A percentile compares a stretch with the other conserved stretches of the same genome.
Evolutionary conservation across 2,329 filamentous ascomycete species (phyloP).

Genomic region (Colletotrichum camelliae): DNA sequence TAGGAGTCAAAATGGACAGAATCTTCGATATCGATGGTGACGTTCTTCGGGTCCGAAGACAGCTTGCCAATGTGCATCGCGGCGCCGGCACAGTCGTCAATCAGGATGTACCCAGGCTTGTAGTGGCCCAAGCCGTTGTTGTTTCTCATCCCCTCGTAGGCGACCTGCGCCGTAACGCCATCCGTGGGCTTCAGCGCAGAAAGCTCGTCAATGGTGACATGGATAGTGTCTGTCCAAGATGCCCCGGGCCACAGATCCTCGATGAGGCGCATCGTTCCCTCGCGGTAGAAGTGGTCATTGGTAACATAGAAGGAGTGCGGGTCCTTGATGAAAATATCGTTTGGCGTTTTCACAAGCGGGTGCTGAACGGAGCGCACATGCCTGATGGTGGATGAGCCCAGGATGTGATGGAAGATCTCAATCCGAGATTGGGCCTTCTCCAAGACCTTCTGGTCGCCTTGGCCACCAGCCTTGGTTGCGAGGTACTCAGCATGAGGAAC

Average conservation of each 20-base stretch:
- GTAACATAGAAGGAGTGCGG: slow-evolving; percentile 60
- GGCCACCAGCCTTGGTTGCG: slow-evolving; percentile 32
- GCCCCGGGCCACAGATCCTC: slow-evolving; percentile 49
- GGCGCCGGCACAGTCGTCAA: slow-evolving; percentile 50
- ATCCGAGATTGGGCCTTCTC: slow-evolving; percentile 52
- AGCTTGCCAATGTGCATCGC: slow-evolving; percentile 47
- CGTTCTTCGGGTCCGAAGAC: slow-evolving; percentile 22
- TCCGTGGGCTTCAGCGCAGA: slow-evolving; percentile 17
- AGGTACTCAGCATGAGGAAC: slow-evolving; percentile 46
- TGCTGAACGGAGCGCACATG: slow-evolving; percentile 60
- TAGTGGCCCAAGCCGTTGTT: slow-evolving; percentile 64
- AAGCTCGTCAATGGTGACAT: slow-evolving; percentile 28
- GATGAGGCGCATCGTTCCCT: slow-evolving; percentile 49
- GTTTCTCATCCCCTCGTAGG: slow-evolving; percentile 51
- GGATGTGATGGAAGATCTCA: slow-evolving; percentile 53
- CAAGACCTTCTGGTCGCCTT: slow-evolving; percentile 33
- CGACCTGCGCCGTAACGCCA: slow-evolving; percentile 48
- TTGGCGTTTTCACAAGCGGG: slow-evolving; percentile 60
- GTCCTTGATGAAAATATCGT: slow-evolving; percentile 58
- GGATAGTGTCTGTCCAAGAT: slow-evolving; percentile 56
- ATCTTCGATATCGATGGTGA: slow-evolving; percentile 45
- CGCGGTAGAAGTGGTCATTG: slow-evolving; percentile 62
- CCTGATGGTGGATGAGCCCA: slow-evolving; percentile 34
- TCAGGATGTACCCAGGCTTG: slow-evolving; percentile 43
- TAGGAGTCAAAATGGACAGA: slow-evolving; percentile 46